Percentiles rank a stretch among this genome's conserved stretches.
Conservation (phyloP, 495 filamentous ascomycete species). For the Cetradonia linearis region DNA sequence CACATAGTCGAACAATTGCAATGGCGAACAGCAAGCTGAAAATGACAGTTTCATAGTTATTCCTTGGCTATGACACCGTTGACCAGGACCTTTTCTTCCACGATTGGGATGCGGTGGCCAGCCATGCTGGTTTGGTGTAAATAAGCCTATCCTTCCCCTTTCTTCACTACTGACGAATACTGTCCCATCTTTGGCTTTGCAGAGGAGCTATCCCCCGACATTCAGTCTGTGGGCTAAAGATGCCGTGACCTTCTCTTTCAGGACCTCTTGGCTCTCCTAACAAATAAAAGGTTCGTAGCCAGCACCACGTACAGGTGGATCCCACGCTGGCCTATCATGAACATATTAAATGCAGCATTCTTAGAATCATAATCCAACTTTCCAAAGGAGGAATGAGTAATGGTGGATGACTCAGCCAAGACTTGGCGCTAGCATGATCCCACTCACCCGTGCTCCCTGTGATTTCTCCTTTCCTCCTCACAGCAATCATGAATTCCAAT, state of each 20-base stretch:
- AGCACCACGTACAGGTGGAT: no score
- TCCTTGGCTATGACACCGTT: not conserved
- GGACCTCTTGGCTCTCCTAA: no score
- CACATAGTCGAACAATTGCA: not conserved
- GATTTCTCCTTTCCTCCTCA: not conserved
- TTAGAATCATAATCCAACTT: not conserved
- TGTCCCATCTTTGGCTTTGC: no score
- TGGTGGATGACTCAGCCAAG: conserved; percentile 1
- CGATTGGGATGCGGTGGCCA: not conserved
- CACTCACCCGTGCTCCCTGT: no score
- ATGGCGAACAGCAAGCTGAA: not conserved
- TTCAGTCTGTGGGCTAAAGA: no score
- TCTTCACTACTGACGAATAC: no score
- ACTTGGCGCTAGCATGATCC: not conserved
- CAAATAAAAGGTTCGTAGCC: no score
- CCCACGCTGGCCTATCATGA: no score
- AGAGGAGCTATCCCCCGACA: no score
- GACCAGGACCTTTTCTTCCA: not conserved
- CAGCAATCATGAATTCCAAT: conserved; percentile 16
- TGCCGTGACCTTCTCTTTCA: no score
- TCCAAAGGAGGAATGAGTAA: not conserved
- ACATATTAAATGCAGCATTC: no score
- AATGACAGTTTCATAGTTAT: not conserved
- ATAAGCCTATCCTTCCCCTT: no score
- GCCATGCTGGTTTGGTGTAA: not conserved